Evolutionary conservation across 2,329 filamentous ascomycete species (phyloP), one percentile per base, ranked within the genome.

Genomic region (Aspergillaceae sp.): DNA sequence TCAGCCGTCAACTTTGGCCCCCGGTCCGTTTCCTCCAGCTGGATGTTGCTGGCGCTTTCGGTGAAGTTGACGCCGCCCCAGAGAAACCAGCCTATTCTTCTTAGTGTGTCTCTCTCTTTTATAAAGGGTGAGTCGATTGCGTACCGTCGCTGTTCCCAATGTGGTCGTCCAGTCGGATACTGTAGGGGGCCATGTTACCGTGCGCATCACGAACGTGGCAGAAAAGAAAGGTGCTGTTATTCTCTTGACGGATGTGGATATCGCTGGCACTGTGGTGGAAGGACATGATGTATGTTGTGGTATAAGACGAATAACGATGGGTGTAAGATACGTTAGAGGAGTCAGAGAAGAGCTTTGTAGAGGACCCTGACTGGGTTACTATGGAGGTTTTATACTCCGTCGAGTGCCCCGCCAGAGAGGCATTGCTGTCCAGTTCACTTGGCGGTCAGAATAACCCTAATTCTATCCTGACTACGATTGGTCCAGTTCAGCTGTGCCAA

Each of bases 41-140:
- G 29, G 32, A 56, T 46, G 34, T 56, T 48, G 3, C 35, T 11
- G 7, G 54, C 52, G 27, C 38, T 47, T 10, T 33, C 46, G 34
- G 52, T 53, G 48, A 56, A 56, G 28, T 55, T 49, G 11, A 33
- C 29, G 3, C 54, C 52, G 29, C 50, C 54, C 54, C 54, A 56
- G 46, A 53, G 43, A 43, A 56, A 56, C 48, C 50, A 53, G 9
- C 54, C 54, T 56, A 10, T 8, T 26, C 11, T n/a, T 26, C 29
- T 46, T 28, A 35, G 8, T 9, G 19, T 19, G 19, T 19, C 19
- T 19, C 19, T 19, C 19, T 19, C 19, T 19, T 19, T 19, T 19
- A 19, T 19, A 19, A 19, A 6, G 32, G 7, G 28, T 9, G 32
- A 8, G 28, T 19, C 19, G 3, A 19, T 29, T 19, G 19, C 19